A percentile compares a stretch with the other conserved stretches of the same genome.
phyloP scores from a whole-genome alignment of 2,329 filamentous ascomycete genomes.

The Alternaria consortialis region DNA sequence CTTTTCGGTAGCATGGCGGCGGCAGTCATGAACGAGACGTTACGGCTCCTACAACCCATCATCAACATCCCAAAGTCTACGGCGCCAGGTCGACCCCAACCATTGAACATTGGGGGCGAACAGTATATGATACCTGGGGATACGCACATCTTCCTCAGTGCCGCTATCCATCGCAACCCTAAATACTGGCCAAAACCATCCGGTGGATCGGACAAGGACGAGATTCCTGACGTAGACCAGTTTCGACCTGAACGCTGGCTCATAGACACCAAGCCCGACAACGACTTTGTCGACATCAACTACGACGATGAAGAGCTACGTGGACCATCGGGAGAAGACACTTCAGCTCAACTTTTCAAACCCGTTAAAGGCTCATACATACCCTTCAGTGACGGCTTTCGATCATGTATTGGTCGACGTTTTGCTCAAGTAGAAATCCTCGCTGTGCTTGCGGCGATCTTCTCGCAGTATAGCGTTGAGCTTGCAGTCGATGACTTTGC shows the following conservation, averaged over 20 bases:
- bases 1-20: conserved; percentile 75
- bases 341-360: conserved; percentile 66
- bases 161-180: conserved; percentile 71
- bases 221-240: conserved; percentile 65
- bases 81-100: conserved; percentile 58
- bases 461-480: conserved; percentile 71
- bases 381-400: conserved; percentile 65
- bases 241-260: conserved; percentile 81
- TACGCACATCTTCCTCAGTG: conserved; percentile 64
- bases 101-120: conserved; percentile 66
- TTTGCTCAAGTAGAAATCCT: conserved; percentile 67
- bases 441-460: conserved; percentile 62
- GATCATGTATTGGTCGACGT: conserved; percentile 64
- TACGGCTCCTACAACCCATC: conserved; percentile 77
- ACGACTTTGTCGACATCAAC: conserved; percentile 49
- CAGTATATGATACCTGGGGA: conserved; percentile 66
- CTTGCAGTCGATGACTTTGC: conserved; percentile 66
- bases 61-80: conserved; percentile 75
- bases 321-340: conserved; percentile 68
- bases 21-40: conserved; percentile 79
- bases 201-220: conserved; percentile 36
- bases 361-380: conserved; percentile 61
- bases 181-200: conserved; percentile 71
- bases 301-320: conserved; percentile 64
- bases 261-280: conserved; percentile 34